Evolutionary conservation across 495 filamentous ascomycete species (phyloP).

Genomic region (Hypoxylon lienhwacheense): DNA sequence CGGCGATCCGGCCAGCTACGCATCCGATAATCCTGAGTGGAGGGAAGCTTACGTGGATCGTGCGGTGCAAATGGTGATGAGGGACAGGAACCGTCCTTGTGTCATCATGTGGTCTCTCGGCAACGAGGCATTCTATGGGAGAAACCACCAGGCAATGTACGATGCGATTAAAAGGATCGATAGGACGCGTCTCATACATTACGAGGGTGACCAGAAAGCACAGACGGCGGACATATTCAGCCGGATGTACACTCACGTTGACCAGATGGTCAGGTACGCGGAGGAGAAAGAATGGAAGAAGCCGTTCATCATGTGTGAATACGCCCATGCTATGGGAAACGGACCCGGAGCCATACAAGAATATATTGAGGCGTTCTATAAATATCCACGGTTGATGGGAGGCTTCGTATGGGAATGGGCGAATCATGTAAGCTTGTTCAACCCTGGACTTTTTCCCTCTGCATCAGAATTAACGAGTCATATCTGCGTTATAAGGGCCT

Average conservation of each 20-base stretch:
- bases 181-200: slow-evolving; percentile 63
- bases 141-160: slow-evolving; percentile 69
- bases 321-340: slow-evolving; percentile 74
- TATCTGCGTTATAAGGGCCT: slow-evolving; percentile 51
- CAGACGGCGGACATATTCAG: slow-evolving; percentile 65
- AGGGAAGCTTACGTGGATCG: slow-evolving; percentile 71
- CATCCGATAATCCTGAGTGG: slow-evolving; percentile 70
- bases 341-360: slow-evolving; percentile 68
- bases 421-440: slow-evolving; percentile 55
- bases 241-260: slow-evolving; percentile 65
- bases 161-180: slow-evolving; percentile 62
- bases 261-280: slow-evolving; percentile 47
- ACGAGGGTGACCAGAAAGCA: slow-evolving; percentile 65
- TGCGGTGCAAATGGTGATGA: slow-evolving; percentile 62
- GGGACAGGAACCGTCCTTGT: slow-evolving; percentile 68
- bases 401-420: slow-evolving; percentile 80
- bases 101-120: slow-evolving; percentile 75
- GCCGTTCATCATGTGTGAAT: slow-evolving; percentile 70
- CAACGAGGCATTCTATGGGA: slow-evolving; percentile 71
- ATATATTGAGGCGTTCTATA: slow-evolving; percentile 68
- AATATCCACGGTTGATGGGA: slow-evolving; percentile 64
- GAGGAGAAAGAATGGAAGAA: slow-evolving; percentile 51
- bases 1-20: slow-evolving; percentile 50
- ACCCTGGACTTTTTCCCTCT: background rate
- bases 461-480: background rate